Percentiles rank a stretch among this genome's conserved stretches.
Conservation (phyloP, 73 alveolate species). For the Blepharisma japonicum region DNA sequence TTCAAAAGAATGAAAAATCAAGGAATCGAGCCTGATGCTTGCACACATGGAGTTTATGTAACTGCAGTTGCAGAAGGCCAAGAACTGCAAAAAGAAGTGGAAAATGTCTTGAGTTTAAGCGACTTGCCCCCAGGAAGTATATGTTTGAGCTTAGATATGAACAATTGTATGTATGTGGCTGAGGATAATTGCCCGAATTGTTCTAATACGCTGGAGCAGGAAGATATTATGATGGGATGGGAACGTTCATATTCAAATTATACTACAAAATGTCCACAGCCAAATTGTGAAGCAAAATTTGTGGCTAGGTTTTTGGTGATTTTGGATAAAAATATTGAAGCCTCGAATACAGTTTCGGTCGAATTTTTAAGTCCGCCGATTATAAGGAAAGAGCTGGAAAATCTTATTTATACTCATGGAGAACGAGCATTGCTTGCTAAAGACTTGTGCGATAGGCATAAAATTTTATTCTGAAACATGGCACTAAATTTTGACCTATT, state of each 20-base stretch:
- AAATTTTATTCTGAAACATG: conserved; percentile 57
- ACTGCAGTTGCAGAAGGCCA: conserved; percentile 37
- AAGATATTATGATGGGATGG: conserved; percentile 62
- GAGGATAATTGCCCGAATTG: conserved; percentile 45
- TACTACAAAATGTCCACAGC: conserved; percentile 51
- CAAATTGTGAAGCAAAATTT: conserved; percentile 41
- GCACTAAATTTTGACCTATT: conserved; percentile 51
- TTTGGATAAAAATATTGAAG: conserved; percentile 46
- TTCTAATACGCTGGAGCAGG: conserved; percentile 40
- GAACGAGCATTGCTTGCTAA: conserved; percentile 45
- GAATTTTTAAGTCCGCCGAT: conserved; percentile 60
- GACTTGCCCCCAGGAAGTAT: conserved; percentile 9
- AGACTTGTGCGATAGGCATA: conserved; percentile 49
- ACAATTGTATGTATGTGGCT: not conserved
- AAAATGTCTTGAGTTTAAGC: not conserved
- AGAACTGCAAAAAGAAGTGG: conserved; percentile 7
- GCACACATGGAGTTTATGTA: conserved; percentile 51
- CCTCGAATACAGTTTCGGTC: conserved; percentile 18
- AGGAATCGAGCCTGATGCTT: conserved; percentile 63
- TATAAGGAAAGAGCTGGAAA: conserved; percentile 51
- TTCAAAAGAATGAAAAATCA: conserved; percentile 53
- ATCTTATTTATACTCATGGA: conserved; percentile 48
- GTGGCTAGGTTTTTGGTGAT: conserved; percentile 51
- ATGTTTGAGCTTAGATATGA: conserved; percentile 12
- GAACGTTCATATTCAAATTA: conserved; percentile 48